Evolutionary conservation across 129 eudicot genomes (phyloP).

Genomic region (Logfia minima): DNA sequence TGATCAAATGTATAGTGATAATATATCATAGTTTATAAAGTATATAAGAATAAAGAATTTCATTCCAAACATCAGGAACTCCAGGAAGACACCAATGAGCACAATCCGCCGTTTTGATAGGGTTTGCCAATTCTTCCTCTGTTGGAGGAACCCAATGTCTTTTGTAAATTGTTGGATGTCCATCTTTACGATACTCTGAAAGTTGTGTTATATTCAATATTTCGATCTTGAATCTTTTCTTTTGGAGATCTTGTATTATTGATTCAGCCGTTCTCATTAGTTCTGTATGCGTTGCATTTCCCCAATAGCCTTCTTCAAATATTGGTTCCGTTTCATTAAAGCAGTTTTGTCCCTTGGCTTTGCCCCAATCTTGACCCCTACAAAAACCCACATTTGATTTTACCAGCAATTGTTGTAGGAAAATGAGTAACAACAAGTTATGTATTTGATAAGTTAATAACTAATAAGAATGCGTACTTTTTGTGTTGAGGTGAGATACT

Average conservation of each 20-base stretch:
- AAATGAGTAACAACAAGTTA: neutral
- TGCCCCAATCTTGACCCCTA: constrained; percentile 72
- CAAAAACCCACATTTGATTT: neutral
- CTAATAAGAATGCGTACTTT: constrained; percentile 29
- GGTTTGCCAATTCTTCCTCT: constrained; percentile 32
- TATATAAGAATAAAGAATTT: constrained; percentile 11
- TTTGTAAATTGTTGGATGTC: constrained; percentile 53
- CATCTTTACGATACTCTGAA: constrained; percentile 68
- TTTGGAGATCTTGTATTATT: constrained; percentile 39
- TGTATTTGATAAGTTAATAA: neutral
- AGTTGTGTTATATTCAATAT: constrained; percentile 65
- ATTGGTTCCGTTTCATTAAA: constrained; percentile 59
- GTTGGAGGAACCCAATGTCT: constrained; percentile 51
- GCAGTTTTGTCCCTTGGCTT: constrained; percentile 42
- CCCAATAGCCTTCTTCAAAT: constrained; percentile 41
- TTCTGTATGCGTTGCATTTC: constrained; percentile 43
- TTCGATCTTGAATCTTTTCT: constrained; percentile 44
- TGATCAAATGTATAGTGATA: too few relatives aligned
- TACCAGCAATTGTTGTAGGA: neutral
- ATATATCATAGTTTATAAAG: too few relatives aligned
- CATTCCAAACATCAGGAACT: constrained; percentile 44
- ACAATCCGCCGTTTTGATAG: constrained; percentile 31
- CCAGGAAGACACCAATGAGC: constrained; percentile 44
- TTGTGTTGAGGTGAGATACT: constrained; percentile 65
- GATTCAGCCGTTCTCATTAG: constrained; percentile 52